phyloP scores from a whole-genome alignment of 2,329 filamentous ascomycete genomes.

The Alternaria novae-zelandiae region DNA sequence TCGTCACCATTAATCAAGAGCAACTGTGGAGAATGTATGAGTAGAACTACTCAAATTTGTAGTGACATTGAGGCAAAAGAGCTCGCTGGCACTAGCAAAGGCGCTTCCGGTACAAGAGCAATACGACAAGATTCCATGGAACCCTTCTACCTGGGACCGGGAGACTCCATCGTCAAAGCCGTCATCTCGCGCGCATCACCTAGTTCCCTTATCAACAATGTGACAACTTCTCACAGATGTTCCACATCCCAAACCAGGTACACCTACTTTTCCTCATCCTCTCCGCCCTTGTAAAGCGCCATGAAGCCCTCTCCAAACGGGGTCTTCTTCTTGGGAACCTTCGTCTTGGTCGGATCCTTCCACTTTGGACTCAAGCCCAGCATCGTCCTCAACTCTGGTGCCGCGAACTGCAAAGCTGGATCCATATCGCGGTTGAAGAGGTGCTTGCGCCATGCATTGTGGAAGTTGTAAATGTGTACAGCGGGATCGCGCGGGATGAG shows the following conservation, averaged over 20 bases:
- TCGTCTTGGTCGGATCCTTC: not conserved
- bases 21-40: not conserved
- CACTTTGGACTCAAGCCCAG: not conserved
- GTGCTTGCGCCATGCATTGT: not conserved
- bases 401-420: not conserved
- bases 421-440: not conserved
- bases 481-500: not conserved
- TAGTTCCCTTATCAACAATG: not conserved
- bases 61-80: not conserved
- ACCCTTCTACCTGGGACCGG: not conserved
- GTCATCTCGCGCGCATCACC: not conserved
- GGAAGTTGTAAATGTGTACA: not conserved
- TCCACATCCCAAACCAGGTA: not conserved
- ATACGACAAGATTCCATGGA: not conserved
- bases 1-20: not conserved
- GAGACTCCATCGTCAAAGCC: not conserved
- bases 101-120: not conserved
- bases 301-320: not conserved
- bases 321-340: not conserved
- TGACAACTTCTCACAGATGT: not conserved
- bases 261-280: not conserved
- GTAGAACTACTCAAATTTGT: not conserved
- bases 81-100: not conserved
- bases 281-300: not conserved
- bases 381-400: not conserved